Percentiles rank a stretch among this genome's conserved stretches.
Evolutionary conservation across 176 grass and related monocot genomes (phyloP).

Genomic region (Paspalum vaginatum): DNA sequence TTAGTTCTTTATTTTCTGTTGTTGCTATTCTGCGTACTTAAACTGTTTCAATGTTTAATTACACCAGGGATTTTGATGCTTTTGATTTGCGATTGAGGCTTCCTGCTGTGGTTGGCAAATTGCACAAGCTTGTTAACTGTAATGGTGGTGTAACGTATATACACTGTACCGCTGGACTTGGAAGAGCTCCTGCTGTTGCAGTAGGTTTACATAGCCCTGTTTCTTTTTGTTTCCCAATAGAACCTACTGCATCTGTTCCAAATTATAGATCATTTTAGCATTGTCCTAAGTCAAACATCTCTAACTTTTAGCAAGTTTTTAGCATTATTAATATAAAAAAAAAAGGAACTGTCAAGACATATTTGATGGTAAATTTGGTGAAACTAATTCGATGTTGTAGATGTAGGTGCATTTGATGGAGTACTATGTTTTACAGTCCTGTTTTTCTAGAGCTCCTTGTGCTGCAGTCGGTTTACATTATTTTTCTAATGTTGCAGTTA

Average conservation of each 20-base stretch:
- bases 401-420: no score
- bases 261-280: no score
- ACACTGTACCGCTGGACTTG: conserved; percentile 98
- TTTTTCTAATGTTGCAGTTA: conserved; percentile 9
- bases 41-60: conserved; percentile 32
- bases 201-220: conserved; percentile 52
- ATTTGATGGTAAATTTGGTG: no score
- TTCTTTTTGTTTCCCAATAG: conserved; percentile 18
- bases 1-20: not conserved
- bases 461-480: not conserved
- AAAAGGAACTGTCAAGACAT: no score
- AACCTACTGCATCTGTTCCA: not conserved
- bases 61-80: conserved; percentile 97
- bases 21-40: not conserved
- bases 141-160: conserved; percentile 94
- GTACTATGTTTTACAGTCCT: not conserved
- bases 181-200: conserved; percentile 90
- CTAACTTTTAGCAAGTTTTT: no score
- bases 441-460: conserved; percentile 8
- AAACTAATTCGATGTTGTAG: no score
- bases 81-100: conserved; percentile 98
- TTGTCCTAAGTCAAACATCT: no score
- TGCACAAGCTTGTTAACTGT: conserved; percentile 69
- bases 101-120: conserved; percentile 89
- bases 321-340: no score